Percentiles rank a stretch among this genome's conserved stretches.
Conservation (phyloP, 306 rosid species). For the Cicer judaicum region DNA sequence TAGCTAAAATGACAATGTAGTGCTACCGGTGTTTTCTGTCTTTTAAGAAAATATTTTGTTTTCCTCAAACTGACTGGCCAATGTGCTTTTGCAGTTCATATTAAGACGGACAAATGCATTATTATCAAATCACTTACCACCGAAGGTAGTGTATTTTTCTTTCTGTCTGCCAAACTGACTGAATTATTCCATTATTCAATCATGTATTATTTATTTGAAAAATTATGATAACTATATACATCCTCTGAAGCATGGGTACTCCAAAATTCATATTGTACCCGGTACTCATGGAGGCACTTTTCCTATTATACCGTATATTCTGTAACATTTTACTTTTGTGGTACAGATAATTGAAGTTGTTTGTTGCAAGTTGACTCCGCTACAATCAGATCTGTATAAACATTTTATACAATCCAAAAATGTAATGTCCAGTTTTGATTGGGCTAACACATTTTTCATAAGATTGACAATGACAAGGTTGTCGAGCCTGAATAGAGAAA, state of each 20-base stretch:
- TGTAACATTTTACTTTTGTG: constrained; percentile 41
- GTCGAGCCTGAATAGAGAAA: constrained; percentile 42
- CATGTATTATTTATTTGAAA: constrained; percentile 2
- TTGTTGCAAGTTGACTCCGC: constrained; percentile 96
- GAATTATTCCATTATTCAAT: constrained; percentile 29
- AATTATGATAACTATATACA: constrained; percentile 6
- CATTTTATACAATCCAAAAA: constrained; percentile 92
- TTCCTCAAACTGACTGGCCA: constrained; percentile 37
- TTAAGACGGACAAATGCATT: constrained; percentile 89
- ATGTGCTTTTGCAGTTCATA: constrained; percentile 74
- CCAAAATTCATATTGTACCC: too few relatives aligned
- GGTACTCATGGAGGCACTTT: too few relatives aligned
- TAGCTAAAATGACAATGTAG: constrained; percentile 30
- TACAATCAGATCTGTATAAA: constrained; percentile 85
- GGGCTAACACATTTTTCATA: constrained; percentile 34
- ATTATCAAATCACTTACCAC: constrained; percentile 93
- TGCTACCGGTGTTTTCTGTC: constrained; percentile 32
- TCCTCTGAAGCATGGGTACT: too few relatives aligned
- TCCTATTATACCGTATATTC: too few relatives aligned
- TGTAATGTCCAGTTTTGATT: constrained; percentile 59
- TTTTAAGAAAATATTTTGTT: constrained; percentile 37
- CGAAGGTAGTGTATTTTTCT: constrained; percentile 67
- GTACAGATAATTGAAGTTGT: constrained; percentile 93
- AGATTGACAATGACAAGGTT: constrained; percentile 33
- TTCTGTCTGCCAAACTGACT: constrained; percentile 33